Evolutionary conservation across 2,329 filamentous ascomycete species (phyloP), one percentile per base, ranked within the genome.

Genomic region (Onygenales sp.): DNA sequence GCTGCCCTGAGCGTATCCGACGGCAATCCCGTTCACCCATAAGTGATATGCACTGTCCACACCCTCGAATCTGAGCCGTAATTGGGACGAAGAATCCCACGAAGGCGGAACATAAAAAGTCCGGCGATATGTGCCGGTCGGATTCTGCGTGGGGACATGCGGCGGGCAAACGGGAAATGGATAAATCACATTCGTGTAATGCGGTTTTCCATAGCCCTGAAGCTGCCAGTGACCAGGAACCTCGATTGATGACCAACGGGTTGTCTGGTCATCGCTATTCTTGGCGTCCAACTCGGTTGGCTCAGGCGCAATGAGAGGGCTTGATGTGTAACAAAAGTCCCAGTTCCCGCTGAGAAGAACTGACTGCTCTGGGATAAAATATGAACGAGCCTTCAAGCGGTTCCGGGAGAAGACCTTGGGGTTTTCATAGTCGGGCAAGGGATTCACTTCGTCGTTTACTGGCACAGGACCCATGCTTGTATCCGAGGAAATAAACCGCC

Each of bases 151-250:
- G 0, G 83, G 80, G 2, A 84, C 77, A 57, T 79, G 69, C 0
- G 85, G 85, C 13, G 85, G 84, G 55, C 79, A 77, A 1, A 83
- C 80, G 0, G 82, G 83, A 54, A 87, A 82, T 0, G 83, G 84
- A 56, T 77, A 87, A 49, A 80, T 74, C 31, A 84, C 75, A 58
- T 87, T 88, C 8, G 84, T 87, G 62, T 88, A 87, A 58, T 84
- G 81, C 0, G 85, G 85, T 49, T 73, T 72, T 10, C 84, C 84
- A 61, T 83, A 81, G 31, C 84, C 84, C 66, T 87, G 81, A 4
- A 86, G 70, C 66, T 87, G 84, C 85, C 85, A 88, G 62, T 83
- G 80, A 2, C 81, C 81, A 0, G 84, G 84, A 0, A 87, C 84
- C 9, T 76, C 61, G 39, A 85, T 80, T 33, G 50, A 36, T n/a